Conservation (phyloP, 1,139 yeast genomes). For the Saccharomyces hybrid region DNA sequence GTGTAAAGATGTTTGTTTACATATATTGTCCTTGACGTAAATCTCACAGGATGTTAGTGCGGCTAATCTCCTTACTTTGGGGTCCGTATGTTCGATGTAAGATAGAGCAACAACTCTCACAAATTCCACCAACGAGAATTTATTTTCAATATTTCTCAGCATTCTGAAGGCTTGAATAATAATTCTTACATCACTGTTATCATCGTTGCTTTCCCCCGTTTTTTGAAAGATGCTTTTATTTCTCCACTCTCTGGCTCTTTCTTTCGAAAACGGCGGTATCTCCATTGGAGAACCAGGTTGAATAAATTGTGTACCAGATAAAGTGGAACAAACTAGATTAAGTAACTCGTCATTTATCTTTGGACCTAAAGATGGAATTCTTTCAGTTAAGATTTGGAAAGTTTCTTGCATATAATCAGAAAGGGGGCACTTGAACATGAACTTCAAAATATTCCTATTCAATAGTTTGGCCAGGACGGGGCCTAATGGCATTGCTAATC, state of each 20-base stretch:
- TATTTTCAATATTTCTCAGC: conserved; percentile 68
- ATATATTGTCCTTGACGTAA: conserved; percentile 75
- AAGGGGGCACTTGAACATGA: conserved; percentile 75
- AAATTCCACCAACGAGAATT: conserved; percentile 74
- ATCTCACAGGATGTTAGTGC: conserved; percentile 77
- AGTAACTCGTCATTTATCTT: conserved; percentile 65
- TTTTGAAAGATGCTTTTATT: conserved; percentile 66
- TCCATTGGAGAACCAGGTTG: conserved; percentile 88
- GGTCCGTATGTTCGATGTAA: conserved; percentile 71
- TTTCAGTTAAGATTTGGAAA: conserved; percentile 54
- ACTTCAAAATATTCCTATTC: conserved; percentile 70
- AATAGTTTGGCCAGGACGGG: conserved; percentile 90
- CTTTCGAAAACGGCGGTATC: conserved; percentile 45
- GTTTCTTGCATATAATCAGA: conserved; percentile 76
- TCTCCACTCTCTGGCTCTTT: conserved; percentile 69
- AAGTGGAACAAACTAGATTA: conserved; percentile 62
- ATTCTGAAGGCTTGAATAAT: conserved; percentile 42
- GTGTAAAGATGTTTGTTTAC: conserved; percentile 76
- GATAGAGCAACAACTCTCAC: conserved; percentile 75
- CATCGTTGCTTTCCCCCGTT: conserved; percentile 31
- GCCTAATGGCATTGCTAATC: conserved; percentile 81
- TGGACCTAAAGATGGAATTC: conserved; percentile 74
- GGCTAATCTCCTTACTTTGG: conserved; percentile 76
- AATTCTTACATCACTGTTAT: conserved; percentile 27
- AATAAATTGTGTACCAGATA: conserved; percentile 73